These are phyloP conservation scores for Boletus subparvulus DNA, from an alignment of 768 basidiomycete species.

Conservation along the genomic window DNA sequence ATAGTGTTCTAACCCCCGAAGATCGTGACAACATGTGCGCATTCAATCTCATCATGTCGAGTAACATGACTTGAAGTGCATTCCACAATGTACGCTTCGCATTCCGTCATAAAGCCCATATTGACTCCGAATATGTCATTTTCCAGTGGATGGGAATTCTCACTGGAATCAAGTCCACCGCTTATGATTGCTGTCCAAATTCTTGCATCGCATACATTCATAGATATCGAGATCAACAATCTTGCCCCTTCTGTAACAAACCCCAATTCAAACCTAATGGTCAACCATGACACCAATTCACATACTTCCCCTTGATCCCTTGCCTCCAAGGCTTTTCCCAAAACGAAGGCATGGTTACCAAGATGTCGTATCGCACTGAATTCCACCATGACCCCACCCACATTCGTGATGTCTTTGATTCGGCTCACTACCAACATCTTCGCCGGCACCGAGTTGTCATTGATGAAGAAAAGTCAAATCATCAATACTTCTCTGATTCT, in stretches of 20 bases:
- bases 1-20: too few relatives aligned
- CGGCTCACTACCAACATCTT: background rate
- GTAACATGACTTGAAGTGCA: too few relatives aligned
- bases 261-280: too few relatives aligned
- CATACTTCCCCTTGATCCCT: background rate
- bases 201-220: background rate
- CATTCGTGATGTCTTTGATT: background rate
- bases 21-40: too few relatives aligned
- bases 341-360: background rate
- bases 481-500: background rate
- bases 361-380: background rate
- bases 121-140: too few relatives aligned
- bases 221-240: background rate
- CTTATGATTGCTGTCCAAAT: background rate
- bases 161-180: background rate
- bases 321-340: background rate
- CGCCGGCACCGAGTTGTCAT: background rate
- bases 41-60: too few relatives aligned
- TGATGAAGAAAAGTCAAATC: background rate
- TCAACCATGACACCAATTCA: too few relatives aligned
- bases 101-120: too few relatives aligned
- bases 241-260: background rate
- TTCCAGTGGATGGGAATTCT: too few relatives aligned
- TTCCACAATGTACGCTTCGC: too few relatives aligned
- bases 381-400: background rate